These are phyloP conservation scores for Penicillium argentinense DNA, from an alignment of 495 filamentous ascomycete genomes.

Conservation along the genomic window DNA sequence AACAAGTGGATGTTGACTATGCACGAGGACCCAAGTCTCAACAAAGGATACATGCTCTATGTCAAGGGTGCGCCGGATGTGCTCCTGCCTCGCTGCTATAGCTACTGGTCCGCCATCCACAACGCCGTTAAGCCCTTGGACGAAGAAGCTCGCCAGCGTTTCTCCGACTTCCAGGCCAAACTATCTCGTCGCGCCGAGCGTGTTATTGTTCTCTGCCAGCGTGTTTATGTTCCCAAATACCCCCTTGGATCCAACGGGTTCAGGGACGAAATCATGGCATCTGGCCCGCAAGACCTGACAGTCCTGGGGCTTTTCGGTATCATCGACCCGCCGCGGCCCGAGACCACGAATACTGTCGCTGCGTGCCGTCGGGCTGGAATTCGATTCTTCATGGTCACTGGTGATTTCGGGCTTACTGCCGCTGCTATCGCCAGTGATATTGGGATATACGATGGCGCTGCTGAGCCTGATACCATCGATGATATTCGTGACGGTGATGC, in stretches of 20 bases:
- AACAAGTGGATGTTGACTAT: slow-evolving; percentile 62
- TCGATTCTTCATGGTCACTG: slow-evolving; percentile 62
- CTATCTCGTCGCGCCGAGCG: slow-evolving; percentile 50
- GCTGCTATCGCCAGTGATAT: slow-evolving; percentile 66
- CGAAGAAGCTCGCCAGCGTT: slow-evolving; percentile 25
- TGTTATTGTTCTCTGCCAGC: slow-evolving; percentile 50
- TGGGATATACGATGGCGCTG: slow-evolving; percentile 57
- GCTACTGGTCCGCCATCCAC: slow-evolving; percentile 40
- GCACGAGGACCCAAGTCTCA: slow-evolving; percentile 17
- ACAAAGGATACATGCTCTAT: slow-evolving; percentile 26
- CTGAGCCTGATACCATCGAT: slow-evolving; percentile 36
- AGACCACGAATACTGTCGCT: slow-evolving; percentile 50
- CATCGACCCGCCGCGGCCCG: slow-evolving; percentile 64
- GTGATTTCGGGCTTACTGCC: slow-evolving; percentile 70
- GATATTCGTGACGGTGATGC: slow-evolving; percentile 16
- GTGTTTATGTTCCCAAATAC: slow-evolving; percentile 22
- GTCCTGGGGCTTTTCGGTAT: slow-evolving; percentile 53
- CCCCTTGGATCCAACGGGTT: slow-evolving; percentile 38
- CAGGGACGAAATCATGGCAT: slow-evolving; percentile 42
- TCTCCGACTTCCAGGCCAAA: slow-evolving; percentile 39
- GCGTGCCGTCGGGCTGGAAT: slow-evolving; percentile 63
- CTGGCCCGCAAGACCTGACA: slow-evolving; percentile 39
- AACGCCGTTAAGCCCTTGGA: slow-evolving; percentile 36
- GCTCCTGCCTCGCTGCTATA: slow-evolving; percentile 42
- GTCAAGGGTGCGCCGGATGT: slow-evolving; percentile 56